phyloP scores from a whole-genome alignment of 2,329 filamentous ascomycete species.

The Clarireedia monteithiana region DNA sequence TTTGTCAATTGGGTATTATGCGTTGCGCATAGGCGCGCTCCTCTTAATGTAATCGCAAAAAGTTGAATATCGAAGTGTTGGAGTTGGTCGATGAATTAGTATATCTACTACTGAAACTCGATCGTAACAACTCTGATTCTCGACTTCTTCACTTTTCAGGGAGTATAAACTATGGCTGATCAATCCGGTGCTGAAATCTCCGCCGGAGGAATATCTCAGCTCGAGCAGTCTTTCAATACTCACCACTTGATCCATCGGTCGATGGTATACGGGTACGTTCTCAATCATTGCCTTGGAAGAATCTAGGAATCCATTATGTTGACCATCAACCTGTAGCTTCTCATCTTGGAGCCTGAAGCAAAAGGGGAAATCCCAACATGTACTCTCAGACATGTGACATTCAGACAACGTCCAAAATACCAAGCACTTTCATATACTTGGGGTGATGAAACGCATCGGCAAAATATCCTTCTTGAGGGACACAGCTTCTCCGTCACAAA shows the following conservation, averaged over 20 bases:
- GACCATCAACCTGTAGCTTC: neutral
- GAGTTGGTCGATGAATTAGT: no score
- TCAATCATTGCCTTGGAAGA: no score
- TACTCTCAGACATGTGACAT: slow-evolving; percentile 2
- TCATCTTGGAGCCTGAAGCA: neutral
- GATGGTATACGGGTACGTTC: slow-evolving; percentile 8
- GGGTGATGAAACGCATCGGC: slow-evolving; percentile 11
- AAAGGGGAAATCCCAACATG: neutral
- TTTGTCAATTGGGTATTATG: neutral
- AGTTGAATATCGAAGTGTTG: no score
- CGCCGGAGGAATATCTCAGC: neutral
- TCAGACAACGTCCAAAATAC: slow-evolving; percentile 17
- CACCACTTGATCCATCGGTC: slow-evolving; percentile 4
- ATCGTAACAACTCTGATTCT: no score
- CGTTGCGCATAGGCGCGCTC: no score
- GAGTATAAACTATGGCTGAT: neutral
- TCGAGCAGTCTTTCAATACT: neutral
- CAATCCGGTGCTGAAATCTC: neutral
- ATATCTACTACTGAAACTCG: no score
- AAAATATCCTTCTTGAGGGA: slow-evolving; percentile 18
- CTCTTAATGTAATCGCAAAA: no score
- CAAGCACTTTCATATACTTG: slow-evolving; percentile 26
- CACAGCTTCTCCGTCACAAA: neutral
- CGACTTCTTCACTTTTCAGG: neutral
- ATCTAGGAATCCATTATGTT: neutral